Base-by-base conservation (phyloP, 257 asterid species). In the Ajuga chamaepitys region DNA sequence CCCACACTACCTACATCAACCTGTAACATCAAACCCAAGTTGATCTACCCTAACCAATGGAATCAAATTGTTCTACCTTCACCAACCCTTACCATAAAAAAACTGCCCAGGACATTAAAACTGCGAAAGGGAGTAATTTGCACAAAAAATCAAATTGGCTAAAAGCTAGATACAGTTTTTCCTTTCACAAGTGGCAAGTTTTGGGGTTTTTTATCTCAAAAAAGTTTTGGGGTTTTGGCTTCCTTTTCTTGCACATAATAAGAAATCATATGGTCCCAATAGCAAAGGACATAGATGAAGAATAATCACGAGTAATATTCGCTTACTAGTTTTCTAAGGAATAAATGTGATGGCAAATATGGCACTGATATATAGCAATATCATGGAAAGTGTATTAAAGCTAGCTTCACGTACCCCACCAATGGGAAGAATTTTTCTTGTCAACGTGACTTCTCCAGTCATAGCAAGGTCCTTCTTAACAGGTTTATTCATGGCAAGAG, bases 391-490 rank as follows among this genome's bases (percentile, higher is more conserved):
- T 9, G 35, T 26, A 37, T 10, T 42, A 16, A 30, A 62, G 59
- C 51, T 73, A 53, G 56, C 25, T 57, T 58, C 50, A 83, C 95
- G 21, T 86, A 88, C 99, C 89, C 99, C 99, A 8, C 99, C 99
- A 30, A 94, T 90, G 4, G 99, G 99, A 77, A 94, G 99, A 76
- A 94, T 94, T 68, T 73, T 94, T 58, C 93, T 87, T 0, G 95
- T 94, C 45, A 94, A 70, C 9, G 95, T 94, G 60, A 90, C 93
- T 77, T 94, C 99, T 64, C 99, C 97, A 0, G 99, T 94, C 99
- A 94, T 94, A 1, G 99, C 99, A 48, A 94, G 85, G 80, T 94
- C 96, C 84, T 85, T 88, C 77, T 74, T 85, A 4, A 88, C 93
- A 18, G 79, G 89, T 68, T 75, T 85, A 11, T 85, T 77, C 96